Percentiles rank a stretch among this genome's conserved stretches.
phyloP scores from a whole-genome alignment of 139 green algal genomes.

The Chlamydomonas sp. region DNA sequence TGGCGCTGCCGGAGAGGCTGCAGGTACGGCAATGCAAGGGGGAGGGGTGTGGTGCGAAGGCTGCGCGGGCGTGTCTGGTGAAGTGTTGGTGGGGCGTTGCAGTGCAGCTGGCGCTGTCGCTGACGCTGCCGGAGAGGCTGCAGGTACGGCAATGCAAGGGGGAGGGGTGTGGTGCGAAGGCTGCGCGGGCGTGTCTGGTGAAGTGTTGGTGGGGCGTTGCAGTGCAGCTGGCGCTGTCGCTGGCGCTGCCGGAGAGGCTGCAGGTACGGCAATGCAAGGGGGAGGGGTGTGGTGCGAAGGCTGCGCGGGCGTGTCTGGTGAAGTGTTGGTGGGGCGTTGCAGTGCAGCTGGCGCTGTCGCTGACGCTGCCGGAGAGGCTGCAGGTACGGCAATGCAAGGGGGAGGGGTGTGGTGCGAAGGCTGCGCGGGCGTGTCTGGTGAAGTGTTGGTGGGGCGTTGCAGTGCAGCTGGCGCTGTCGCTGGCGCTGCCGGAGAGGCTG shows the following conservation, averaged over 20 bases:
- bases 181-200: background rate
- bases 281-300: background rate
- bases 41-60: background rate
- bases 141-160: background rate
- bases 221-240: background rate
- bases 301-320: background rate
- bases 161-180: background rate
- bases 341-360: background rate
- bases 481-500: background rate
- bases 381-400: conserved; percentile 7
- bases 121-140: background rate
- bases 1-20: conserved; percentile 24
- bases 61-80: background rate
- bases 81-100: background rate
- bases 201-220: background rate
- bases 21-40: conserved; percentile 7
- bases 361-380: conserved; percentile 24
- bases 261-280: conserved; percentile 7
- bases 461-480: background rate
- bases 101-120: background rate
- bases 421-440: background rate
- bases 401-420: background rate
- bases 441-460: background rate
- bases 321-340: background rate
- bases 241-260: conserved; percentile 24